Evolutionary conservation across 805 yeast genomes (phyloP).

Genomic region (Hanseniaspora lindneri): DNA sequence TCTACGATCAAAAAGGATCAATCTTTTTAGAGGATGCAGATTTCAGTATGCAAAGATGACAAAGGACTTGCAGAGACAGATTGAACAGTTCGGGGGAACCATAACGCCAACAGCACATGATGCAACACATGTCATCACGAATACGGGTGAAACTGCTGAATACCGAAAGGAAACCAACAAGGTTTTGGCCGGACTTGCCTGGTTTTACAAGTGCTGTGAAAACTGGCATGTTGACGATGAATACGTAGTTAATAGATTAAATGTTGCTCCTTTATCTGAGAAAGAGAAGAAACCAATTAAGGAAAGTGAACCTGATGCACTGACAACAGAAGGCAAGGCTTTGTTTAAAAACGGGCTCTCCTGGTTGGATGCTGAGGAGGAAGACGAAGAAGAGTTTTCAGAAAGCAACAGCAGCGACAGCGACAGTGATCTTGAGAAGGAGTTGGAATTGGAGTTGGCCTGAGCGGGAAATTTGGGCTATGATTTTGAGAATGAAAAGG

Average conservation of each 20-base stretch:
- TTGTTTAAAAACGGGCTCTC: slow-evolving; percentile 17
- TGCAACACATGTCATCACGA: slow-evolving; percentile 5
- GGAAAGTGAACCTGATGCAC: slow-evolving; percentile 33
- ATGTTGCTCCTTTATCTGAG: slow-evolving; percentile 15
- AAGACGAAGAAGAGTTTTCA: slow-evolving; percentile 27
- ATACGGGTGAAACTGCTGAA: background rate
- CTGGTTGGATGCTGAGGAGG: slow-evolving; percentile 19
- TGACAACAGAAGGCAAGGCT: slow-evolving; percentile 12
- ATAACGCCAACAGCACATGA: slow-evolving; percentile 7
- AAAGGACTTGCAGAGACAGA: slow-evolving; percentile 11
- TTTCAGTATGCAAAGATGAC: slow-evolving; percentile 11
- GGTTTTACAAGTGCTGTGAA: slow-evolving; percentile 9
- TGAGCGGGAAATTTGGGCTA: too few species aligned
- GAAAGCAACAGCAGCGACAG: slow-evolving; percentile 21
- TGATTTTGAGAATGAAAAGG: too few species aligned
- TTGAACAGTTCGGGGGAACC: slow-evolving; percentile 13
- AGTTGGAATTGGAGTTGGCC: slow-evolving; percentile 9
- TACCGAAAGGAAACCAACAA: background rate
- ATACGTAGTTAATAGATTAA: slow-evolving; percentile 6
- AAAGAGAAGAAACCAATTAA: slow-evolving; percentile 26
- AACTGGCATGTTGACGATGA: slow-evolving; percentile 5
- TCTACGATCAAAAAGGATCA: background rate
- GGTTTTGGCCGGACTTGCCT: background rate
- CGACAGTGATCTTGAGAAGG: slow-evolving; percentile 13
- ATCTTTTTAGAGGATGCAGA: slow-evolving; percentile 1